Base-by-base conservation (phyloP, 2,329 filamentous ascomycete genomes). In the Aureobasidium lini region DNA sequence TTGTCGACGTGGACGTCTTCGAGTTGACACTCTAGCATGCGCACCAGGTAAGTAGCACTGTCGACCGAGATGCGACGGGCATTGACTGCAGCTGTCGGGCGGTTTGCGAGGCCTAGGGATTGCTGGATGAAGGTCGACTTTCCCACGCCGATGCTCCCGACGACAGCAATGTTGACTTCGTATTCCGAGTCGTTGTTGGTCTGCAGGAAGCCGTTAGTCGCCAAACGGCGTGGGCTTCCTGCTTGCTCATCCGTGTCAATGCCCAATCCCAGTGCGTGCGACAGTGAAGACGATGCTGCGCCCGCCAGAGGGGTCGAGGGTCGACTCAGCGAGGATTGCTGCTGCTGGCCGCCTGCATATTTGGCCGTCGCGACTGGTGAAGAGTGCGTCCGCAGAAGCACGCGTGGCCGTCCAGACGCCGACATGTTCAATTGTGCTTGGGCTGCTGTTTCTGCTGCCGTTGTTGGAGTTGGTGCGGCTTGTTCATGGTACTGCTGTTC, bases 101-200 rank as follows among this genome's bases (percentile, higher is more conserved):
- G 68, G 53, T 72, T 70, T 59, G 76, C 78, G 66, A 84, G 75
- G 49, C 81, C 80, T 57, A 86, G 71, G 11, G 82, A 80, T 60
- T 76, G 75, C 63, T 79, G 79, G 62, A 84, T 79, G 65, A 86
- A 85, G 48, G 79, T 81, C 28, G 81, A 79, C 70, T 85, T 86
- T 62, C 83, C 83, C 6, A 81, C 78, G 54, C 74, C 74, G 59
- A 74, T 72, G 56, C 76, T 75, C 61, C 83, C 83, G 48, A 84
- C 72, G 32, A 85, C 77, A 52, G 79, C 80, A 63, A 85, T 79
- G 64, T 82, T 84, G 66, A 85, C 76, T 67, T 83, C 77, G 39
- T 79, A 79, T 64, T 80, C 69, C 53, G 68, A 58, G 44, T 62
- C 61, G 61, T 53, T 62, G 36, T 57, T 57, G 43, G 54, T 36